These are phyloP conservation scores for Geotrichum reessii DNA, from an alignment of 1,139 yeast genomes.

Conservation along the genomic window DNA sequence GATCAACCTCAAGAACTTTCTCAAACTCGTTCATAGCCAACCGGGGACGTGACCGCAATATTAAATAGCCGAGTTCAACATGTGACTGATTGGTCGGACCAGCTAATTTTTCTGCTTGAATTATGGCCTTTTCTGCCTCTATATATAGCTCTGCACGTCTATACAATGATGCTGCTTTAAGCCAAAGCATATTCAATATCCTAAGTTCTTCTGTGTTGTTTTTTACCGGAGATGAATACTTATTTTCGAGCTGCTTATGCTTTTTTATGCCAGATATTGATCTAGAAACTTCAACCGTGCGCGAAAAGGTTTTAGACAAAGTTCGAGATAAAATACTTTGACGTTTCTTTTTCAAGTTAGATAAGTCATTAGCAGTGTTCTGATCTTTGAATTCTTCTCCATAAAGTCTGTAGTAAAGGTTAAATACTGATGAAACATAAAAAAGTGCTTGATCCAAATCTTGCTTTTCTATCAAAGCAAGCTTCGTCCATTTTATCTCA, in stretches of 20 bases:
- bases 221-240: not conserved
- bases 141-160: conserved; percentile 47
- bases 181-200: conserved; percentile 44
- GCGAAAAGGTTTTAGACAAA: not conserved
- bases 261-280: not conserved
- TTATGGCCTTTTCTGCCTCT: conserved; percentile 67
- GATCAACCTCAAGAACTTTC: conserved; percentile 51
- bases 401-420: not conserved
- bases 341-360: not conserved
- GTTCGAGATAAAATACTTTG: not conserved
- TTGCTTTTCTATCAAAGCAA: conserved; percentile 52
- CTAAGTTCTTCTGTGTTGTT: not conserved
- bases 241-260: not conserved
- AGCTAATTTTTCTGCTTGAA: conserved; percentile 56
- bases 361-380: not conserved
- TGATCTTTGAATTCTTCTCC: not conserved
- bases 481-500: conserved; percentile 60
- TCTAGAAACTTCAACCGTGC: not conserved
- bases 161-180: conserved; percentile 65
- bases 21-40: conserved; percentile 64
- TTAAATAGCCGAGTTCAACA: conserved; percentile 50
- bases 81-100: conserved; percentile 50
- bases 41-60: conserved; percentile 33
- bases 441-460: conserved; percentile 33
- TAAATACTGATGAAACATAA: not conserved